A percentile compares a stretch with the other conserved stretches of the same genome.
Evolutionary conservation across 2,329 filamentous ascomycete genomes (phyloP).

Genomic region (Neofusicoccum cordaticola): DNA sequence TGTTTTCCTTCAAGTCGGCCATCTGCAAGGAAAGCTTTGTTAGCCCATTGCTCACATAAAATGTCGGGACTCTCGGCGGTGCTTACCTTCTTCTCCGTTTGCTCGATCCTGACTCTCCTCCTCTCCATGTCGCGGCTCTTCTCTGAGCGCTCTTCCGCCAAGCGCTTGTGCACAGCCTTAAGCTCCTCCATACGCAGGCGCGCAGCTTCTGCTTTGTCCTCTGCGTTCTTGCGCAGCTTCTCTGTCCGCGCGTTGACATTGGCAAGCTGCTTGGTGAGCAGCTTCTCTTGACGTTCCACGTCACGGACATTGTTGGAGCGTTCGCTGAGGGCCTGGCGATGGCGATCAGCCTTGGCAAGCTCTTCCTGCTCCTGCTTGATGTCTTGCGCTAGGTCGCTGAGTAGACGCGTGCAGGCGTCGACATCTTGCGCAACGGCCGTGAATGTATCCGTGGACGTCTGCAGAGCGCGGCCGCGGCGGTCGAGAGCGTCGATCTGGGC

Average conservation of each 20-base stretch:
- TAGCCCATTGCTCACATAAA: neutral
- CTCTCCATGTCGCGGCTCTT: conserved; percentile 92
- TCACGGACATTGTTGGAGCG: conserved; percentile 86
- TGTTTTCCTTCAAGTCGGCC: conserved; percentile 95
- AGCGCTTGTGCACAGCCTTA: conserved; percentile 70
- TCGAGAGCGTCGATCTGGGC: conserved; percentile 84
- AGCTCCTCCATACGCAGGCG: conserved; percentile 90
- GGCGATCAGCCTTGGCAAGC: conserved; percentile 71
- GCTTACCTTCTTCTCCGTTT: conserved; percentile 94
- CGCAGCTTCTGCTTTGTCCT: conserved; percentile 75
- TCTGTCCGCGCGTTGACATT: conserved; percentile 88
- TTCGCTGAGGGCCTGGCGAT: conserved; percentile 83
- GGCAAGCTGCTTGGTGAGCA: conserved; percentile 77
- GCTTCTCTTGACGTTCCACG: conserved; percentile 81
- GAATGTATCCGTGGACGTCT: conserved; percentile 90
- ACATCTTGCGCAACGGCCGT: conserved; percentile 80
- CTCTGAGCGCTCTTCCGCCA: conserved; percentile 80
- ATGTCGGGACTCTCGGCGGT: neutral
- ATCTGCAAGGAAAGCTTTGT: conserved; percentile 58
- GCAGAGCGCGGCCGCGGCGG: conserved; percentile 79
- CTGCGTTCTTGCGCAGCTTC: conserved; percentile 74
- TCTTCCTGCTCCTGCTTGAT: conserved; percentile 90
- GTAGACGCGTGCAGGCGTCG: conserved; percentile 78
- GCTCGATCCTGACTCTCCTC: conserved; percentile 88
- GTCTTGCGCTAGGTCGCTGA: conserved; percentile 84